Conservation (phyloP, 2,329 filamentous ascomycete species). For the Fusarium sp. region DNA sequence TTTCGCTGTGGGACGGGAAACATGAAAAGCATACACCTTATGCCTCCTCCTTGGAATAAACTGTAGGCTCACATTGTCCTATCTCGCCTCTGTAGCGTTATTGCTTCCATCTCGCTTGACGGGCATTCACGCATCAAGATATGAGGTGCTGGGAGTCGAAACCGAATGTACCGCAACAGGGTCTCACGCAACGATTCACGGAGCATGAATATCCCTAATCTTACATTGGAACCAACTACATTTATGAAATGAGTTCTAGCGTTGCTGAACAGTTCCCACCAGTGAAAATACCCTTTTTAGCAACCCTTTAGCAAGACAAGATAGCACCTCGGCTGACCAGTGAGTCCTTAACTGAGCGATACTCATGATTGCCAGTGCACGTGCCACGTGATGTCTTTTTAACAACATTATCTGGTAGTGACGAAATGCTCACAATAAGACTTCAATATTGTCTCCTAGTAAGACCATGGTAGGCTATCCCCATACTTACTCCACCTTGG, state of each 20-base stretch:
- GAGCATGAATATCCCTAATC: no score
- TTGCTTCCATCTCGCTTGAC: background rate
- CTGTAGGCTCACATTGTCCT: no score
- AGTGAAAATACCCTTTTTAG: background rate
- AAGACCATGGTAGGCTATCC: background rate
- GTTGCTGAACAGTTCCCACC: background rate
- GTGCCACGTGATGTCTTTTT: constrained; percentile 7
- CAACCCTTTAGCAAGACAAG: background rate
- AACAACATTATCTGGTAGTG: constrained; percentile 4
- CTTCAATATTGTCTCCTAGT: background rate
- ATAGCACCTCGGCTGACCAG: background rate
- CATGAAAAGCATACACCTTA: background rate
- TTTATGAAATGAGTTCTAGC: no score
- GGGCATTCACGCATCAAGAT: no score
- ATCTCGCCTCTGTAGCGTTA: background rate
- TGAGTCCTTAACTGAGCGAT: background rate
- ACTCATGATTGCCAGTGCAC: background rate
- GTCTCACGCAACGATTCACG: no score
- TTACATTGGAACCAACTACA: no score
- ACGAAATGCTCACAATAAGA: background rate
- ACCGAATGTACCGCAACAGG: no score
- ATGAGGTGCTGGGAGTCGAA: no score
- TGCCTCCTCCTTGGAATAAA: no score
- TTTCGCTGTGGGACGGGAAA: constrained; percentile 23
- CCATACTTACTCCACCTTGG: background rate